Base-by-base conservation (phyloP, 768 basidiomycete species). In the Mycena epipterygia region DNA sequence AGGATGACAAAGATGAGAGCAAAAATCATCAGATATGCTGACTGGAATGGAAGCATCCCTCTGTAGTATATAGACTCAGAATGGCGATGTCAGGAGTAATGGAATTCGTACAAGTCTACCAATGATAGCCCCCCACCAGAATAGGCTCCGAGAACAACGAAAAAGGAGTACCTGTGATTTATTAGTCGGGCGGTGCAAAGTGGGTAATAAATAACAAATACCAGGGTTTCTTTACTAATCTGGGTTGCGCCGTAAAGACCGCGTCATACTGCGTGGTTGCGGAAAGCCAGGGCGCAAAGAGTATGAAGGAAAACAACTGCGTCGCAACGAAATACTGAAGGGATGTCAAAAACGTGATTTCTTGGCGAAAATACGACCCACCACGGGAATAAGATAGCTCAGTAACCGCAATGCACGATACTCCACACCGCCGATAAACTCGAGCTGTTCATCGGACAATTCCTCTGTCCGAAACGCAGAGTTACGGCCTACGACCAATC, bases 351-450 rank as follows among this genome's bases (percentile, higher is more conserved):
- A 64, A 58, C 80, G 67, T 59, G 82, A 83, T 44, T 19, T 23
- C 27, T 29, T 3, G 7, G 13, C 44, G 37, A 19, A 57, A 29
- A 51, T 53, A 33, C 30, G 27, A 79, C 85, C 60, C 64, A 89
- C 88, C 21, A 78, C 41, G 35, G 87, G 86, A 13, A 89, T 83
- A 13, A 89, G 71, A 74, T 84, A 88, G 67, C 84, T 88, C 73
- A 89, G 78, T 63, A 88, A 67, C 60, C 83, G 82, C 73, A 94
- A 78, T 4, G 92, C 91, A 4, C 89, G 80, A 78, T 91, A 94
- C 80, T 95, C 94, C 27, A 92, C 88, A 0, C 93, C 93, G 4
- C 93, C 93, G 21, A 95, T 79, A 71, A 90, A 85, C 76, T 94
- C 93, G 64, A 93, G 76, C 76, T 94, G 87, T 23, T 93, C 91